Conservation (phyloP, 208 protist species). For the Leishmania turanica region DNA sequence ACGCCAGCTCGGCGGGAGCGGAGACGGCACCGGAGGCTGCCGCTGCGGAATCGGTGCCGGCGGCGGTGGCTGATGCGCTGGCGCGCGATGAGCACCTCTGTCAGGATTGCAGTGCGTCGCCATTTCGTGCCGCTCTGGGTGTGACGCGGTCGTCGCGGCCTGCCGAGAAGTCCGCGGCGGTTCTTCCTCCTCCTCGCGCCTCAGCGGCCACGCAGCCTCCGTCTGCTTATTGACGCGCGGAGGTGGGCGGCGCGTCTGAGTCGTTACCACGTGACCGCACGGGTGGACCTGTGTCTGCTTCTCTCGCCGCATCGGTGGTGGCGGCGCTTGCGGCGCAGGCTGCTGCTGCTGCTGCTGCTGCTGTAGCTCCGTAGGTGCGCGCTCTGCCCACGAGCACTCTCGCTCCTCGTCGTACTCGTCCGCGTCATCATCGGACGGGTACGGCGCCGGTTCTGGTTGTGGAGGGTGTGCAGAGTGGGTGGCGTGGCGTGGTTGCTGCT, state of each 20-base stretch:
- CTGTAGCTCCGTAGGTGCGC: neutral
- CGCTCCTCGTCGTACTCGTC: neutral
- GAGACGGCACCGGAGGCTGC: too few relatives aligned
- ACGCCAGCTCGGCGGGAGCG: neutral
- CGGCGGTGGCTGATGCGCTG: neutral
- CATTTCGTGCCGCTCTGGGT: neutral
- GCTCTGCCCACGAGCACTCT: neutral
- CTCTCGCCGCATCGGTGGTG: constrained; percentile 1
- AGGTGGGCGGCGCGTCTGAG: constrained; percentile 4
- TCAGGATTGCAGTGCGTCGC: neutral
- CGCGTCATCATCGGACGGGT: neutral
- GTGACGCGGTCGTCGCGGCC: neutral
- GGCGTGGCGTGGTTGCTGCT: constrained; percentile 22
- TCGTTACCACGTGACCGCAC: neutral
- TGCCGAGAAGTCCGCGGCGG: neutral
- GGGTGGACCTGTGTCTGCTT: constrained; percentile 12
- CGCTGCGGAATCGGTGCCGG: neutral
- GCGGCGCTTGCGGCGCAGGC: neutral
- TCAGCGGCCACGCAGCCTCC: neutral
- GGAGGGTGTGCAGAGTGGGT: neutral
- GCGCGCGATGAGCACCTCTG: neutral
- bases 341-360: constrained; percentile 6
- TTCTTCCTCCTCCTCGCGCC: neutral
- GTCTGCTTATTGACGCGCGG: neutral
- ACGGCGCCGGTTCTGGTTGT: constrained; percentile 5